These are phyloP conservation scores for Lepidopterella palustris DNA, from an alignment of 495 filamentous ascomycete species.

Conservation along the genomic window DNA sequence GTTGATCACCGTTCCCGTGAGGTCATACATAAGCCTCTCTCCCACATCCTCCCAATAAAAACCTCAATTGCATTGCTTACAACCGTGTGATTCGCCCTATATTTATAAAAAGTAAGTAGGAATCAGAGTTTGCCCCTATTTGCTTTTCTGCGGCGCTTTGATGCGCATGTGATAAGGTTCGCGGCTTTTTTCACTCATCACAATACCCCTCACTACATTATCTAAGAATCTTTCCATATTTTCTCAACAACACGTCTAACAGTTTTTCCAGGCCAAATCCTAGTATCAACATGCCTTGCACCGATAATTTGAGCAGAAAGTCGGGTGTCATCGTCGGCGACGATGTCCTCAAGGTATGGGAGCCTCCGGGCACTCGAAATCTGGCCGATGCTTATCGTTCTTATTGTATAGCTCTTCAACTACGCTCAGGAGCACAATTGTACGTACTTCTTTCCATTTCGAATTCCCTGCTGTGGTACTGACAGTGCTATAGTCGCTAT, in stretches of 20 bases:
- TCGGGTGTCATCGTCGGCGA: constrained; percentile 81
- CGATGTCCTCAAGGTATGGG: constrained; percentile 55
- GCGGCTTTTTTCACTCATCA: constrained; percentile 3
- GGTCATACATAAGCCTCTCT: neutral
- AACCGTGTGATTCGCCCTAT: neutral
- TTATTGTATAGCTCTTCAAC: constrained; percentile 60
- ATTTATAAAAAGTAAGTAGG: neutral
- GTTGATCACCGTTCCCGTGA: neutral
- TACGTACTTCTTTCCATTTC: neutral
- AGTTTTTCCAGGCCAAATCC: neutral
- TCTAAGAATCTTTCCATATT: neutral
- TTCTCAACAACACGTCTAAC: neutral
- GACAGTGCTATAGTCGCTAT: constrained; percentile 52
- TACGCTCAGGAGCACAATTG: constrained; percentile 74
- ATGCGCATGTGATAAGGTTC: neutral
- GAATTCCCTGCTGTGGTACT: neutral
- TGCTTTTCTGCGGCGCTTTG: neutral
- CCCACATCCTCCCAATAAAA: neutral
- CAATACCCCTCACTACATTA: neutral
- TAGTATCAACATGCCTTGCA: neutral
- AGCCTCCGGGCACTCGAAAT: neutral
- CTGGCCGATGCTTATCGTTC: neutral
- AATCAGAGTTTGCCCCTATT: neutral
- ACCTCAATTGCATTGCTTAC: neutral
- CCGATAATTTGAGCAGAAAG: constrained; percentile 62